Conservation (phyloP, 208 protist genomes). For the Leishmania aethiopica region DNA sequence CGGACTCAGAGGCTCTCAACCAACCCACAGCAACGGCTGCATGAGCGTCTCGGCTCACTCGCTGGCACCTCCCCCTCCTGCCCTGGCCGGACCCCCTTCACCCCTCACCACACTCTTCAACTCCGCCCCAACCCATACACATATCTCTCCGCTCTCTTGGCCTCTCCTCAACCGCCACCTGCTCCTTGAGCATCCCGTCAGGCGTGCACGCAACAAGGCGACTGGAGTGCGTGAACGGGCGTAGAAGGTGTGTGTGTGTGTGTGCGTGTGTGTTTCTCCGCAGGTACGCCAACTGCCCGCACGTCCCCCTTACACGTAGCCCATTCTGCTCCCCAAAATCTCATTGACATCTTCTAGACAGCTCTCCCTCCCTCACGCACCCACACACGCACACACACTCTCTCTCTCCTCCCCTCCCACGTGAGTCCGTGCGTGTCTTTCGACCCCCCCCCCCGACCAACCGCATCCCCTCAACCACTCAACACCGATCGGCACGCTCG, state of each 20-base stretch:
- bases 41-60: background rate
- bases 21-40: background rate
- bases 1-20: background rate
- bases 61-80: no score
- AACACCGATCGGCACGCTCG: no score
- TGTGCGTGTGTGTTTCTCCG: no score
- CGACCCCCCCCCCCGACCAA: background rate
- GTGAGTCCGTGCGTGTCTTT: background rate
- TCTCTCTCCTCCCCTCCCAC: background rate
- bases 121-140: background rate
- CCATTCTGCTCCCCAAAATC: no score
- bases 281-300: no score
- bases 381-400: no score
- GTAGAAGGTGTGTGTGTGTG: no score
- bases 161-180: background rate
- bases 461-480: no score
- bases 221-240: background rate
- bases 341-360: no score
- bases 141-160: background rate
- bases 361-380: background rate
- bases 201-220: background rate
- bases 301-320: no score
- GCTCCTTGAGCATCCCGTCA: background rate
- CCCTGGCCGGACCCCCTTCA: background rate
- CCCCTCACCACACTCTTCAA: background rate